These are phyloP conservation scores for Debaryomyces fabryi DNA, from an alignment of 1,139 yeast species.

Conservation along the genomic window DNA sequence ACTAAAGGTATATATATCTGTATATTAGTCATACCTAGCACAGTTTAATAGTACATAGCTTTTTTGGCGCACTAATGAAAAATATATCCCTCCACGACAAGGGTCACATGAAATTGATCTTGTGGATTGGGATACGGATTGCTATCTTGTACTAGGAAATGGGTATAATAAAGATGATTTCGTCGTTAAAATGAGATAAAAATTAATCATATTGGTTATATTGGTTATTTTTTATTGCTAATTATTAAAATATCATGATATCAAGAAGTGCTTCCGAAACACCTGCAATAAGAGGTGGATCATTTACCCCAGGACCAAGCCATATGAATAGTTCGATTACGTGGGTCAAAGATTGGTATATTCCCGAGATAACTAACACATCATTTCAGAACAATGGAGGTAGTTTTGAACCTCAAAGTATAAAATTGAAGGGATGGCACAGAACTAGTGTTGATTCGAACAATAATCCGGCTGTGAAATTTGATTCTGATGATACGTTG, in stretches of 20 bases:
- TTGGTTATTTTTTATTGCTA: not conserved
- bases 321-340: constrained; percentile 33
- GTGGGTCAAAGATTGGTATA: constrained; percentile 49
- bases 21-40: not conserved
- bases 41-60: not conserved
- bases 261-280: constrained; percentile 24
- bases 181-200: constrained; percentile 4
- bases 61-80: not conserved
- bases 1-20: not conserved
- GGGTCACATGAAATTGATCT: constrained; percentile 8
- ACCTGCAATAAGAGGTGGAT: constrained; percentile 8
- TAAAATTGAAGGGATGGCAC: constrained; percentile 46
- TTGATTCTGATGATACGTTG: constrained; percentile 29
- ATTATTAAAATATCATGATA: constrained; percentile 15
- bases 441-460: constrained; percentile 28
- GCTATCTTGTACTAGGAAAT: not conserved
- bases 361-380: constrained; percentile 25
- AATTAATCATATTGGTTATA: not conserved
- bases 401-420: constrained; percentile 14
- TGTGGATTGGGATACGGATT: constrained; percentile 5
- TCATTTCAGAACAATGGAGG: constrained; percentile 2
- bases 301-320: constrained; percentile 19
- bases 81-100: constrained; percentile 1
- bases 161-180: not conserved
- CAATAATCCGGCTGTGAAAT: constrained; percentile 15